Percentiles rank a stretch among this genome's conserved stretches.
Conservation (phyloP, 2,329 filamentous ascomycete species). For the Coccinonectria pachysandricola region DNA sequence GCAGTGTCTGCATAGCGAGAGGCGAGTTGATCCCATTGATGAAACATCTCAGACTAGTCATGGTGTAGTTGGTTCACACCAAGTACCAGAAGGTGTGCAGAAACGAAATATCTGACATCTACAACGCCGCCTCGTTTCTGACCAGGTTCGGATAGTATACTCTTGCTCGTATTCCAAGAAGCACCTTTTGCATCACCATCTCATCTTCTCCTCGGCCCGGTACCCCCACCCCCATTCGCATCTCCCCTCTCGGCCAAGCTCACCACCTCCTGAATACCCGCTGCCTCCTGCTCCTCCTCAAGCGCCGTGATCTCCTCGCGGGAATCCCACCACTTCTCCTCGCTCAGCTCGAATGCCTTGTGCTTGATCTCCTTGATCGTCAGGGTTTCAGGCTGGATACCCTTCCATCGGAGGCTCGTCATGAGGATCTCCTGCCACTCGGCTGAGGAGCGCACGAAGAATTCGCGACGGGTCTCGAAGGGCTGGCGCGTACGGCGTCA, state of each 20-base stretch:
- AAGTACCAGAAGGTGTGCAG: too few species aligned
- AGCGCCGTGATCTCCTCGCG: slow-evolving; percentile 83
- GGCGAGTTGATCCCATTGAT: too few species aligned
- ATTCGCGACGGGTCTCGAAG: slow-evolving; percentile 84
- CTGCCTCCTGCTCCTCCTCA: slow-evolving; percentile 93
- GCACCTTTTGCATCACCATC: too few species aligned
- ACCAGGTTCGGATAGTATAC: too few species aligned
- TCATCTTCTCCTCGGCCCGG: slow-evolving; percentile 26
- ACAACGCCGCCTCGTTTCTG: too few species aligned
- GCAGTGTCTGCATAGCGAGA: too few species aligned
- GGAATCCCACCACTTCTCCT: slow-evolving; percentile 98
- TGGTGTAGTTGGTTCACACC: too few species aligned
- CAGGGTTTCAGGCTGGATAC: slow-evolving; percentile 55
- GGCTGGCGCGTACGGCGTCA: slow-evolving; percentile 54
- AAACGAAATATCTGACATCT: too few species aligned
- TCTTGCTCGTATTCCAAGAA: too few species aligned
- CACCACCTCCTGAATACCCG: slow-evolving; percentile 90
- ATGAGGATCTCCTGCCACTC: slow-evolving; percentile 88
- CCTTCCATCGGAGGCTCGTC: slow-evolving; percentile 60
- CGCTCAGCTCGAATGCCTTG: slow-evolving; percentile 78
- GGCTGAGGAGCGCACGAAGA: slow-evolving; percentile 77
- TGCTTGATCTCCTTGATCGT: slow-evolving; percentile 87
- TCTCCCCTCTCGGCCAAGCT: slow-evolving; percentile 66
- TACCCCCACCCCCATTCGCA: slow-evolving; percentile 30
- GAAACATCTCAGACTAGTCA: too few species aligned